Evolutionary conservation across 768 basidiomycete genomes (phyloP).

Genomic region (Dentipellis fragilis): DNA sequence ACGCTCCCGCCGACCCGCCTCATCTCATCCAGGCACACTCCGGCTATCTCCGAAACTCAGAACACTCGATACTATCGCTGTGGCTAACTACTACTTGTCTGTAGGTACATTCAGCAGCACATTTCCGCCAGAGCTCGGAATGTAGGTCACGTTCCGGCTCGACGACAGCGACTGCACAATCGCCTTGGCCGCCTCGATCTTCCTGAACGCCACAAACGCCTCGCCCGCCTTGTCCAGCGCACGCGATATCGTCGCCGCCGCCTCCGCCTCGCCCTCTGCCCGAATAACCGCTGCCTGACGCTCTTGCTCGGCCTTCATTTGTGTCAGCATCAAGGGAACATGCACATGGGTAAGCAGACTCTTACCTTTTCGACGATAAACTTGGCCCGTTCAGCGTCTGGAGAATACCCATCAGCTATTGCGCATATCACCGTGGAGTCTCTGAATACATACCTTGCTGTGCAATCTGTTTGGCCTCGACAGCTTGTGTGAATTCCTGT

Average conservation of each 20-base stretch:
- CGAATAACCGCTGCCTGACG: conserved; percentile 96
- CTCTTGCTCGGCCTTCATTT: conserved; percentile 88
- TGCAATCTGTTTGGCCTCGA: conserved; percentile 99
- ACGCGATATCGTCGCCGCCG: conserved; percentile 83
- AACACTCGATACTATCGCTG: background rate
- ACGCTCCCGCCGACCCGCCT: background rate
- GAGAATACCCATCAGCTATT: background rate
- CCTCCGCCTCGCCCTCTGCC: conserved; percentile 98
- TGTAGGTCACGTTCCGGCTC: conserved; percentile 83
- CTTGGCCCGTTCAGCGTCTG: conserved; percentile 97
- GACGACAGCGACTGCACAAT: conserved; percentile 77
- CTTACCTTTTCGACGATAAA: conserved; percentile 96
- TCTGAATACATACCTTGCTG: conserved; percentile 66
- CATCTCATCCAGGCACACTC: background rate
- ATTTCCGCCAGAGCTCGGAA: conserved; percentile 72
- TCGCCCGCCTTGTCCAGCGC: conserved; percentile 93
- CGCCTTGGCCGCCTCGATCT: conserved; percentile 97
- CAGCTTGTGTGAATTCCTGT: conserved; percentile 94
- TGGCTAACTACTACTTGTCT: conserved; percentile 26
- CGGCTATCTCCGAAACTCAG: conserved; percentile 14
- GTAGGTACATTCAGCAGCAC: conserved; percentile 79
- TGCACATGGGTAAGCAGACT: background rate
- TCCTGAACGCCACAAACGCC: conserved; percentile 87
- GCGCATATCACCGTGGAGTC: background rate
- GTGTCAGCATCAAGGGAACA: conserved; percentile 5